A percentile compares a stretch with the other conserved stretches of the same genome.
Evolutionary conservation across 805 yeast genomes (phyloP).

Genomic region (Candida piceae): DNA sequence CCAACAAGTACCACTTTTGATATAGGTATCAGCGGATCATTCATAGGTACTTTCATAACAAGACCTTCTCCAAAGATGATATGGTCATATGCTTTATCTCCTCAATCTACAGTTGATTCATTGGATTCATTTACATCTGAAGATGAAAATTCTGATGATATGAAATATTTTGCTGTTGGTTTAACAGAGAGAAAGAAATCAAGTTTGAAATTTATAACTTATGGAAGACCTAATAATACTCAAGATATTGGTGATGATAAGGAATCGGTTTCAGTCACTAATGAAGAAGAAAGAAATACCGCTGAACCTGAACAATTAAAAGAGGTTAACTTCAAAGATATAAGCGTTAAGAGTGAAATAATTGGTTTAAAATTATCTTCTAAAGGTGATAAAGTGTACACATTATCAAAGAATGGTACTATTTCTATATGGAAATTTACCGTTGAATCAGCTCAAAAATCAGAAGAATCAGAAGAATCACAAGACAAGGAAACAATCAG

Average conservation of each 20-base stretch:
- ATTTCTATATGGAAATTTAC: slow-evolving; percentile 22
- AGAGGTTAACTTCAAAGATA: slow-evolving; percentile 29
- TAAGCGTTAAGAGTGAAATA: slow-evolving; percentile 20
- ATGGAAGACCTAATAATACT: slow-evolving; percentile 15
- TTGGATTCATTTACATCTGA: slow-evolving; percentile 32
- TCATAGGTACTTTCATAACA: slow-evolving; percentile 44
- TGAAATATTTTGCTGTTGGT: slow-evolving; percentile 29
- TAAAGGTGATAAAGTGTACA: slow-evolving; percentile 26
- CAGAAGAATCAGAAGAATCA: too few relatives aligned
- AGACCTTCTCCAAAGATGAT: slow-evolving; percentile 53
- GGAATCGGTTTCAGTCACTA: slow-evolving; percentile 22
- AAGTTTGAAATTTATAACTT: slow-evolving; percentile 22
- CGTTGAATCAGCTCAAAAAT: too few relatives aligned
- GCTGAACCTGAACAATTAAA: slow-evolving; percentile 30
- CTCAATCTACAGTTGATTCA: slow-evolving; percentile 38
- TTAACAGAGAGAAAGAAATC: slow-evolving; percentile 32
- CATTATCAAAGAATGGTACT: slow-evolving; percentile 29
- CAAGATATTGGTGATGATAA: slow-evolving; percentile 25
- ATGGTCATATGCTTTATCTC: slow-evolving; percentile 52
- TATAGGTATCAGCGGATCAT: slow-evolving; percentile 50
- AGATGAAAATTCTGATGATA: slow-evolving; percentile 15
- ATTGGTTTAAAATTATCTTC: slow-evolving; percentile 25
- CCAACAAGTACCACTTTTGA: slow-evolving; percentile 36
- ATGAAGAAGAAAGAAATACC: slow-evolving; percentile 26
- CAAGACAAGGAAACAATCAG: too few relatives aligned